A percentile compares a stretch with the other conserved stretches of the same genome.
Evolutionary conservation across 441 rosid species (phyloP).

Genomic region (Mallotus japonicus): DNA sequence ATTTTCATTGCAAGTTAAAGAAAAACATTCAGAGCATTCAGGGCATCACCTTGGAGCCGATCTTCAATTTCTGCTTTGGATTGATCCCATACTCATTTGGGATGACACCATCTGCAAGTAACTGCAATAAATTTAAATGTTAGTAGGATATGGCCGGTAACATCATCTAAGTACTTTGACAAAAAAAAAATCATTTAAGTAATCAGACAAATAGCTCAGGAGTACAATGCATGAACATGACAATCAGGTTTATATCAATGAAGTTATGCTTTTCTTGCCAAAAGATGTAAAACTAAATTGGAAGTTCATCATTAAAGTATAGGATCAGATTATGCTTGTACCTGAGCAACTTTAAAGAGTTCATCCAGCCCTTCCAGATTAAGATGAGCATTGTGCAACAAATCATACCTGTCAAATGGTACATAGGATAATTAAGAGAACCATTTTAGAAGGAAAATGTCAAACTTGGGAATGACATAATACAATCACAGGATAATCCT

Average conservation of each 20-base stretch:
- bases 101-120: conserved; percentile 99
- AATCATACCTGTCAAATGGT: conserved; percentile 68
- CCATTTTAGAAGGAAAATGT: conserved; percentile 4
- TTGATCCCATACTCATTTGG: conserved; percentile 99
- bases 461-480: background rate
- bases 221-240: background rate
- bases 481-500: background rate
- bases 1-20: background rate
- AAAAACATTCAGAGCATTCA: conserved; percentile 1
- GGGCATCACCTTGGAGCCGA: conserved; percentile 85
- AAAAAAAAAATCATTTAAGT: background rate
- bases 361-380: conserved; percentile 84
- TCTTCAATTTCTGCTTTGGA: conserved; percentile 96
- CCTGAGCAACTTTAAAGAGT: conserved; percentile 99
- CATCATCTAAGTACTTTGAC: background rate
- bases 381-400: conserved; percentile 98
- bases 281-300: background rate
- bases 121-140: conserved; percentile 44
- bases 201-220: background rate
- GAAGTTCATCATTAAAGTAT: background rate
- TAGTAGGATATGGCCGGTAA: background rate
- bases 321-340: conserved; percentile 28
- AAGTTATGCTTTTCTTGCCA: background rate
- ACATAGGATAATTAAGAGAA: conserved; percentile 18
- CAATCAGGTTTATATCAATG: background rate